Base-by-base conservation (phyloP, 768 basidiomycete genomes). In the Trametes meyenii region DNA sequence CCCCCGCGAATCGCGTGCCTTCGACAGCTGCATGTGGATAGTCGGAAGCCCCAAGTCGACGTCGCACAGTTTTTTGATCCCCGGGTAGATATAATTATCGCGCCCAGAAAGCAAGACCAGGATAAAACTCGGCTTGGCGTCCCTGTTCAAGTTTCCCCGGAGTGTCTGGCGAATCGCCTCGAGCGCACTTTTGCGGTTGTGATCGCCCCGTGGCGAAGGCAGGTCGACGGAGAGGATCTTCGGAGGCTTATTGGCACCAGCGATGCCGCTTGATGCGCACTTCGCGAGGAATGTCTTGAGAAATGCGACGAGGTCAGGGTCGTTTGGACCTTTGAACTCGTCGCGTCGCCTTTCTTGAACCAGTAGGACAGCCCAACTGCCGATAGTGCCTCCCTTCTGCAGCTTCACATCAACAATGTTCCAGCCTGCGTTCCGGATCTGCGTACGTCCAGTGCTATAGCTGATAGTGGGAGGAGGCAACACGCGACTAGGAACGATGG, bases 61-160 rank as follows among this genome's bases (percentile, higher is more conserved):
- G 65, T 92, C 90, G 17, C 89, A 85, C 52, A 92, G 79, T 5
- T 83, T 82, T 81, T 94, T 92, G 71, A 94, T 85, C 10, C 87
- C 90, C 2, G 89, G 87, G 70, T 94, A 94, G 48, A 94, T 88
- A 65, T 71, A 86, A 50, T 89, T 87, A 69, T 94, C 92, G 14
- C 80, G 72, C 50, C 75, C 79, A 33, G 88, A 85, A 5, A 94
- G 74, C 23, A 94, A 69, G 5, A 92, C 88, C 26, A 94, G 78
- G 29, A 94, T 72, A 68, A 93, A 87, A 45, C 78, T 80, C 0
- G 89, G 89, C 67, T 77, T 82, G 12, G 68, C 24, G 49, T 63
- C 11, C 61, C 45, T 49, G 29, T 62, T 43, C 26, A 67, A 38
- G 40, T 55, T 63, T 0, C 68, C 14, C 29, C 29, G 52, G 36